Base-by-base conservation (phyloP, 2,329 filamentous ascomycete genomes). In the Chaetothyriales sp. region DNA sequence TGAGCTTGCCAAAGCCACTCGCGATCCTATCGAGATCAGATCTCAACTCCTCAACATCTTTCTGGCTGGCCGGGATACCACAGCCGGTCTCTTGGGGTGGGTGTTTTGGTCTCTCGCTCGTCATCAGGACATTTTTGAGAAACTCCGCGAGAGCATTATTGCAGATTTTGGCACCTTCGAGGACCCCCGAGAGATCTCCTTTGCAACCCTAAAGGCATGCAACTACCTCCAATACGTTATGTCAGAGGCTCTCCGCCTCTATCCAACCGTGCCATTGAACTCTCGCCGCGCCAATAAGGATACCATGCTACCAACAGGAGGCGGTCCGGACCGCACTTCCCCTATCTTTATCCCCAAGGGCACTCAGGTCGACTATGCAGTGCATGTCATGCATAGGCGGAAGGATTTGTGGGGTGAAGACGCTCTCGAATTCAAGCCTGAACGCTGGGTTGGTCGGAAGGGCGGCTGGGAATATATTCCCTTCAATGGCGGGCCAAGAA, bases 361-460 rank as follows among this genome's bases (percentile, higher is more conserved):
- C 15, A 66, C 66, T 3, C 55, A 62, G 1, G 67, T 77, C 22
- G 58, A 55, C 32, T 75, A 70, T 57, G 62, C 55, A 49, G 64
- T 70, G 5, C 73, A 71, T 57, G 56, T 65, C 19, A 76, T 77
- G 68, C 75, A 78, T 56, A 67, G 71, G 18, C 68, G 72, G 12
- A 65, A 65, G 39, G 57, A 58, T 10, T 46, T 58, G 8, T 60
- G 56, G 56, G 57, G 57, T 12, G 48, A 51, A 1, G 57, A 60
- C 44, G 57, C 52, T 2, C 51, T 53, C 22, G 49, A 70, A 32
- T 87, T 80, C 66, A 72, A 71, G 53, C 84, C 84, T 0, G 82
- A 86, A 46, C 72, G 83, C 51, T 88, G 83, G 83, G 68, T 66
- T 57, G 83, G 1, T 80, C 83, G 44, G 71, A 84, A 28, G 83